Percentiles rank a stretch among this genome's conserved stretches.
Evolutionary conservation across 1,284 basidiomycete species (phyloP).

Genomic region (Papiliotrema flavescens): DNA sequence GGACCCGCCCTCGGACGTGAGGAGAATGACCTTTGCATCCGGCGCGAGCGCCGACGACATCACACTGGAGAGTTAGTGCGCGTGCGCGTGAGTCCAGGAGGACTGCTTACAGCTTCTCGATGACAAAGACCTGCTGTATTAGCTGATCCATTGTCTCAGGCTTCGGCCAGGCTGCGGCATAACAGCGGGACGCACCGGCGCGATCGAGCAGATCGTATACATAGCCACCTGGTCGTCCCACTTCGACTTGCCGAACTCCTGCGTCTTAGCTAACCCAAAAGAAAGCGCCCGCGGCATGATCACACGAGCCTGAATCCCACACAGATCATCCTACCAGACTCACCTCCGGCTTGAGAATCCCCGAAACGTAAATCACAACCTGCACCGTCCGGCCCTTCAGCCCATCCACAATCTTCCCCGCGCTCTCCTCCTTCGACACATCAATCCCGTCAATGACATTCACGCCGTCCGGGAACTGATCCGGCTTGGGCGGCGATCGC

Average conservation of each 20-base stretch:
- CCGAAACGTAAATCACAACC: constrained; percentile 50
- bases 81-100: too few species aligned
- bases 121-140: constrained; percentile 13
- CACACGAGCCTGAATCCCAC: too few species aligned
- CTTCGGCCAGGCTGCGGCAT: background rate
- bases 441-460: constrained; percentile 50
- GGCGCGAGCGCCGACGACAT: constrained; percentile 23
- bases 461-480: constrained; percentile 40
- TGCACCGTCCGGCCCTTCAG: constrained; percentile 46
- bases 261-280: constrained; percentile 8
- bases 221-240: constrained; percentile 51
- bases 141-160: too few species aligned
- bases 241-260: constrained; percentile 49
- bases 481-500: constrained; percentile 30
- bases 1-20: constrained; percentile 54
- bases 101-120: constrained; percentile 20
- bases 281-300: too few species aligned
- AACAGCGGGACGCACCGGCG: constrained; percentile 45
- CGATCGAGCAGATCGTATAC: constrained; percentile 54
- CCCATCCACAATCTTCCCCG: constrained; percentile 43
- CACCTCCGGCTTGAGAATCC: constrained; percentile 51
- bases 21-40: constrained; percentile 49
- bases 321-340: too few species aligned
- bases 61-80: constrained; percentile 9
- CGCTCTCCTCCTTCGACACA: constrained; percentile 44